Base-by-base conservation (phyloP, 176 grass and related monocot species). In the Phragmites australis region DNA sequence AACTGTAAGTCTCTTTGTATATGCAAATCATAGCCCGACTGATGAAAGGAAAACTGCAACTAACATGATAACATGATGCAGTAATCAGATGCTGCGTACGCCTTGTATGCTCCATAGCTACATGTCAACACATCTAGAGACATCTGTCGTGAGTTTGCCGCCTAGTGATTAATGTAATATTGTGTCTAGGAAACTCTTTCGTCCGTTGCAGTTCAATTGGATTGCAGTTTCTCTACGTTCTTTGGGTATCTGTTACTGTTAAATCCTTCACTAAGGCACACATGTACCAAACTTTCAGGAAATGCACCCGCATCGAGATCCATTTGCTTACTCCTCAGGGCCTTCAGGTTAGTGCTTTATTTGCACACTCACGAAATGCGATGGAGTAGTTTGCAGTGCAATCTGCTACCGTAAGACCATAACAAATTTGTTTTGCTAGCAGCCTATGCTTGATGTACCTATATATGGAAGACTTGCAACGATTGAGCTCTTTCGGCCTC, bases 381-480 rank as follows among this genome's bases (percentile, higher is more conserved):
- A 52, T 9, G 39, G 3, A 23, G 6, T 53, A 18, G 27, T 39
- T 84, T 49, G 1, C 77, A 48, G 25, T 32, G 59, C 40, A 44
- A 19, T 46, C 31, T 74, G 55, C 47, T 23, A 29, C 40, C 6
- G 45, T 12, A 43, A 37, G 15, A 61, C 21, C 6, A 4, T 81
- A 45, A 74, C 8, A 6, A 19, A 67, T 57, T 58, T 66, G 6
- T 79, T 75, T 68, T 75, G 10, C 56, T 68, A 67, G 31, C 90
- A 98, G 95, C 92, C 90, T n/a, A 94, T 98, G 95, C 81, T 98
- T 52, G 95, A 98, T 81, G 95, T 94, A 56, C 95, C 95, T 51
- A 94, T 98, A 75, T 98, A 98, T n/a, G 95, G 95, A 72, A 91
- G 95, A 72, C 94, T 98, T 60, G 84, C 90, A 49, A 98, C 92